Percentiles rank a stretch among this genome's conserved stretches.
Evolutionary conservation across 441 rosid genomes (phyloP).

Genomic region (Rhodomyrtus psidioides): DNA sequence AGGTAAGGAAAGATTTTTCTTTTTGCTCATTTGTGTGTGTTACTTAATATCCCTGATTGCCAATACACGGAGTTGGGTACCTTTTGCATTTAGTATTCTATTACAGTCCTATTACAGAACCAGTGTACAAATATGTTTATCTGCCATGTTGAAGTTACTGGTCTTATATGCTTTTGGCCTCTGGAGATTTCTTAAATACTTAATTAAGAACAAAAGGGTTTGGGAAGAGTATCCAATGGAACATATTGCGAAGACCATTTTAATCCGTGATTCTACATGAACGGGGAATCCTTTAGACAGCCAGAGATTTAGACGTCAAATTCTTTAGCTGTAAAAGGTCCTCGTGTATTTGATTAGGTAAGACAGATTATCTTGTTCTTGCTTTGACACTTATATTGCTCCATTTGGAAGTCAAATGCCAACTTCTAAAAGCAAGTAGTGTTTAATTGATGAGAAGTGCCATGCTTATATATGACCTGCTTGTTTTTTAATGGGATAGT

Average conservation of each 20-base stretch:
- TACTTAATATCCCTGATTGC: background rate
- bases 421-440: background rate
- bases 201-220: background rate
- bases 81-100: background rate
- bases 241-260: background rate
- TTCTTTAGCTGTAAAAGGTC: background rate
- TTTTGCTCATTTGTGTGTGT: background rate
- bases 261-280: background rate
- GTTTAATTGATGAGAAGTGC: background rate
- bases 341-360: background rate
- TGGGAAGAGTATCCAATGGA: background rate
- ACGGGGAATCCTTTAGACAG: background rate
- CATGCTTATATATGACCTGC: background rate
- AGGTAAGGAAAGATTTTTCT: constrained; percentile 13
- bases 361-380: background rate
- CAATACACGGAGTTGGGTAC: background rate
- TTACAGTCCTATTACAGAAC: background rate
- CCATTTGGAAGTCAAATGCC: background rate
- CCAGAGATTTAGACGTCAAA: background rate
- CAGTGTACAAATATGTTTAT: background rate
- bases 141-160: background rate
- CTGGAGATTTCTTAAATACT: background rate
- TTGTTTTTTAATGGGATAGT: background rate
- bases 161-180: background rate
- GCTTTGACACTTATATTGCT: background rate